A percentile compares a stretch with the other conserved stretches of the same genome.
Conservation (phyloP, 768 basidiomycete genomes). For the Filobasidium floriforme region DNA sequence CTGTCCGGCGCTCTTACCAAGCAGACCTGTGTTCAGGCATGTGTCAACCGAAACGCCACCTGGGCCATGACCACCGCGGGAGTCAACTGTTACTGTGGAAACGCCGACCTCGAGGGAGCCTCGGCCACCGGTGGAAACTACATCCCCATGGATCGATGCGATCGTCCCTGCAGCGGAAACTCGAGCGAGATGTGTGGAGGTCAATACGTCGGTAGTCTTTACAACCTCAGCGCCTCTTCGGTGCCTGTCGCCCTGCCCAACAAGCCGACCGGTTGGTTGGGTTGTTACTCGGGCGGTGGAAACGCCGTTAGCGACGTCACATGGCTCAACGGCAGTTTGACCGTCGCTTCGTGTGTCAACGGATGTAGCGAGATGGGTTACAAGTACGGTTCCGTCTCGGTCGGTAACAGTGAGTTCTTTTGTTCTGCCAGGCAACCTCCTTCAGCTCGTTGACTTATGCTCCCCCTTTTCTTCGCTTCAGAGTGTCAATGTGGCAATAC, state of each 20-base stretch:
- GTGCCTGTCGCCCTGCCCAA: slow-evolving; percentile 22
- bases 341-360: slow-evolving; percentile 25
- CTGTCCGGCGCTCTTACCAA: slow-evolving; percentile 31
- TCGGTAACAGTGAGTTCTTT: slow-evolving; percentile 14
- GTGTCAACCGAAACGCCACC: slow-evolving; percentile 27
- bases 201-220: slow-evolving; percentile 2
- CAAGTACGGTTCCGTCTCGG: slow-evolving; percentile 18
- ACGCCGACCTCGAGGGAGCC: slow-evolving; percentile 13
- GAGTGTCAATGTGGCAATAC: slow-evolving; percentile 1
- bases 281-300: slow-evolving; percentile 22
- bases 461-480: neutral
- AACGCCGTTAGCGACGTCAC: slow-evolving; percentile 18
- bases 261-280: slow-evolving; percentile 28
- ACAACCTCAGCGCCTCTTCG: neutral
- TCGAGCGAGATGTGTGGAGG: slow-evolving; percentile 29
- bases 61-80: slow-evolving; percentile 33
- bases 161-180: slow-evolving; percentile 33
- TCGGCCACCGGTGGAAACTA: slow-evolving; percentile 19
- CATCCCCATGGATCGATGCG: slow-evolving; percentile 29
- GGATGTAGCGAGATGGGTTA: slow-evolving; percentile 33
- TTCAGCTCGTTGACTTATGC: neutral
- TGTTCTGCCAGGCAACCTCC: neutral
- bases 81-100: slow-evolving; percentile 35
- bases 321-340: slow-evolving; percentile 24
- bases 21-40: slow-evolving; percentile 32